Conservation (phyloP, 129 eudicot genomes). For the Flaveria trinervia region DNA sequence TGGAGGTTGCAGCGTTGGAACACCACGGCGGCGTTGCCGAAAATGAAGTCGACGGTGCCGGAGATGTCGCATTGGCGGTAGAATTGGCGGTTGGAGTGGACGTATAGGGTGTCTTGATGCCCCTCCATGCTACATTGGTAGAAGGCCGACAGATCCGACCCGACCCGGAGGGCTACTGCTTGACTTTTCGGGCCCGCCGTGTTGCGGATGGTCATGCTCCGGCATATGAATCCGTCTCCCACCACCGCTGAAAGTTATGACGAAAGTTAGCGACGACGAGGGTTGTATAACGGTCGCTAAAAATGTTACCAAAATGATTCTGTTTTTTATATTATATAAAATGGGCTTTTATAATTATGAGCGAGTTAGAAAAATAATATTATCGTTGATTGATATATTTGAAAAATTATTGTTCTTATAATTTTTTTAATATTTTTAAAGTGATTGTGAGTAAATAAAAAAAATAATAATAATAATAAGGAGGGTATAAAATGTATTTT, state of each 20-base stretch:
- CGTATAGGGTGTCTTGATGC: constrained; percentile 15
- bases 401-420: no score
- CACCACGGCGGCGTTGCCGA: not conserved
- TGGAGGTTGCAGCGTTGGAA: constrained; percentile 12
- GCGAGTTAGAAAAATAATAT: no score
- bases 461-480: no score
- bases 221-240: constrained; percentile 53
- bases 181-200: constrained; percentile 47
- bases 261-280: not conserved
- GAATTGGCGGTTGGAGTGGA: constrained; percentile 14
- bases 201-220: constrained; percentile 52
- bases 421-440: no score
- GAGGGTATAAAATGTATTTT: no score
- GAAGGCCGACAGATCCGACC: not conserved
- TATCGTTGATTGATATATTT: no score
- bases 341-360: no score
- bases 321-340: no score
- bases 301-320: no score
- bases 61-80: constrained; percentile 14
- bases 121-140: constrained; percentile 14
- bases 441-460: no score
- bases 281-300: no score
- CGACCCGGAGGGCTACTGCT: not conserved
- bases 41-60: constrained; percentile 11
- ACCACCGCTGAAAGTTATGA: constrained; percentile 42